Evolutionary conservation across 805 yeast species (phyloP).

Genomic region (Alloascoidea hylecoeti): DNA sequence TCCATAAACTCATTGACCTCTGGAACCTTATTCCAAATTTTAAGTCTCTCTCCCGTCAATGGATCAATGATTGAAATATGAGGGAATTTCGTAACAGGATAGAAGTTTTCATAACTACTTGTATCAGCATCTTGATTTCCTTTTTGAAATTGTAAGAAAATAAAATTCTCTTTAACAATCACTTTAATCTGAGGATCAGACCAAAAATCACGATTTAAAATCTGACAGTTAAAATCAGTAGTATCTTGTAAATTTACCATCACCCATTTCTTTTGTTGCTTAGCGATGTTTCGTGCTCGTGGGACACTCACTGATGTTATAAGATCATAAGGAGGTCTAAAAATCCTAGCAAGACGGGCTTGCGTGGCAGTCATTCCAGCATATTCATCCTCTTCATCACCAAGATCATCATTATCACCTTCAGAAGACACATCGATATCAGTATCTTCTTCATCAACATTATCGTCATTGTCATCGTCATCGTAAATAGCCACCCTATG

Average conservation of each 20-base stretch:
- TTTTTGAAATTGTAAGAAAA: slow-evolving; percentile 74
- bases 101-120: slow-evolving; percentile 59
- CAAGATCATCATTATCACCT: slow-evolving; percentile 17
- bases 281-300: slow-evolving; percentile 53
- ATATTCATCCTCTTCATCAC: slow-evolving; percentile 12
- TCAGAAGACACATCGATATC: slow-evolving; percentile 5
- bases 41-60: slow-evolving; percentile 83
- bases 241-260: slow-evolving; percentile 80
- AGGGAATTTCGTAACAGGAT: slow-evolving; percentile 57
- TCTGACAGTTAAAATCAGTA: slow-evolving; percentile 78
- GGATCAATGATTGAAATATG: slow-evolving; percentile 92
- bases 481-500: slow-evolving; percentile 24
- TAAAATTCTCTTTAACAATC: slow-evolving; percentile 49
- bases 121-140: slow-evolving; percentile 71
- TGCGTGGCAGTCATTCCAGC: slow-evolving; percentile 34
- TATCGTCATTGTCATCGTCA: slow-evolving; percentile 24
- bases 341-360: slow-evolving; percentile 64
- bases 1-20: slow-evolving; percentile 41
- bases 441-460: slow-evolving; percentile 6
- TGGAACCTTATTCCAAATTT: slow-evolving; percentile 63
- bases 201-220: slow-evolving; percentile 90
- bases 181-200: slow-evolving; percentile 50
- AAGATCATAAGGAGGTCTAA: slow-evolving; percentile 89
- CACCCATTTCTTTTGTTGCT: slow-evolving; percentile 60
- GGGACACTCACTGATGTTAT: slow-evolving; percentile 53